These are phyloP conservation scores for Nosema bombycis DNA, from an alignment of 371 early-diverging fungal genomes.

Conservation along the genomic window DNA sequence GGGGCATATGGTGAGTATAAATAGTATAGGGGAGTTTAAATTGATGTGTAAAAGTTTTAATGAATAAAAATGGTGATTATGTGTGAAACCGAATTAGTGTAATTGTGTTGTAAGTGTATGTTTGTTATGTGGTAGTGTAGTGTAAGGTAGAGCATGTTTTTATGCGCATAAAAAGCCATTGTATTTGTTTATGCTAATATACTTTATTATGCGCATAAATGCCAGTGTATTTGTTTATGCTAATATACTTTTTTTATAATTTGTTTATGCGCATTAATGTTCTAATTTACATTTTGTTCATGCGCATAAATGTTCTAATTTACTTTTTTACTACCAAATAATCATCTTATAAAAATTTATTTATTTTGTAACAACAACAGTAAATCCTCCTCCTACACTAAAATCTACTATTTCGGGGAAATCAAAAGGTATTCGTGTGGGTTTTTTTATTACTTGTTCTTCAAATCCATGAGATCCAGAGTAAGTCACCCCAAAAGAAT, in stretches of 20 bases:
- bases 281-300: no score
- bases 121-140: not conserved
- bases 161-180: not conserved
- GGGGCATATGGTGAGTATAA: not conserved
- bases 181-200: not conserved
- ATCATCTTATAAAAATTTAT: not conserved
- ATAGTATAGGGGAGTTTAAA: not conserved
- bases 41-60: conserved; percentile 14
- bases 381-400: conserved; percentile 57
- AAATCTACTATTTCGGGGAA: conserved; percentile 58
- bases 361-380: conserved; percentile 52
- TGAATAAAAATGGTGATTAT: not conserved
- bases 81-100: not conserved
- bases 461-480: conserved; percentile 58
- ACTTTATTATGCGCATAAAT: not conserved
- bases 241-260: not conserved
- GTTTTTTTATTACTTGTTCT: conserved; percentile 20
- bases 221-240: not conserved
- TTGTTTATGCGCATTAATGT: not conserved
- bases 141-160: not conserved
- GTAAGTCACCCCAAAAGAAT: conserved; percentile 57
- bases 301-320: no score
- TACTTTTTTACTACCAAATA: no score
- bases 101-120: not conserved
- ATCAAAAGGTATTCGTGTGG: conserved; percentile 60